Evolutionary conservation across 1,139 yeast species (phyloP).

Genomic region (Casaregolazyma suthepensis): DNA sequence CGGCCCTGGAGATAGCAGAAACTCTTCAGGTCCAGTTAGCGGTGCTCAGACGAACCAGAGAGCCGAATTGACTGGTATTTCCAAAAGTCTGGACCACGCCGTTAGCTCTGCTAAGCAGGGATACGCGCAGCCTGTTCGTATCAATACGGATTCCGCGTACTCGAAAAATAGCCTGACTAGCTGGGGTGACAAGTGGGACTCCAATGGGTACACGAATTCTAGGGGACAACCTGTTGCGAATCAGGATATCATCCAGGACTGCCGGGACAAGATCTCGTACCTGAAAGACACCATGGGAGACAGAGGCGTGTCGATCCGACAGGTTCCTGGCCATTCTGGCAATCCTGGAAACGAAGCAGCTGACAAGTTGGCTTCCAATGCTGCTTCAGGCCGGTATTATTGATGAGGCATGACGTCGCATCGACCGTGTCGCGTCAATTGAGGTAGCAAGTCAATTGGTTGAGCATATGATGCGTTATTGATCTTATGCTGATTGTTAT

Average conservation of each 20-base stretch:
- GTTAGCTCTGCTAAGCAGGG: not conserved
- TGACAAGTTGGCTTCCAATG: conserved; percentile 63
- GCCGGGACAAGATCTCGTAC: conserved; percentile 17
- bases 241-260: conserved; percentile 40
- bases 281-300: conserved; percentile 22
- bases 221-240: conserved; percentile 46
- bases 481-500: too few relatives aligned
- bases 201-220: conserved; percentile 47
- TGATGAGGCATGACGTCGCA: too few relatives aligned
- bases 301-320: conserved; percentile 38
- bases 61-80: conserved; percentile 69
- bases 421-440: not conserved
- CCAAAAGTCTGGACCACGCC: conserved; percentile 46
- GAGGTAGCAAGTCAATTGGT: too few relatives aligned
- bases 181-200: conserved; percentile 52
- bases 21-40: conserved; percentile 45
- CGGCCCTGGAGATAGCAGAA: conserved; percentile 50
- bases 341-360: conserved; percentile 69
- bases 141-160: conserved; percentile 56
- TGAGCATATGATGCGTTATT: too few relatives aligned
- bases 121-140: conserved; percentile 15
- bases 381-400: conserved; percentile 26
- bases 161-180: conserved; percentile 42
- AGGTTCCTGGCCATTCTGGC: conserved; percentile 74
- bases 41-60: conserved; percentile 67